Conservation (phyloP, 306 rosid genomes). For the Cicer yamashitae region DNA sequence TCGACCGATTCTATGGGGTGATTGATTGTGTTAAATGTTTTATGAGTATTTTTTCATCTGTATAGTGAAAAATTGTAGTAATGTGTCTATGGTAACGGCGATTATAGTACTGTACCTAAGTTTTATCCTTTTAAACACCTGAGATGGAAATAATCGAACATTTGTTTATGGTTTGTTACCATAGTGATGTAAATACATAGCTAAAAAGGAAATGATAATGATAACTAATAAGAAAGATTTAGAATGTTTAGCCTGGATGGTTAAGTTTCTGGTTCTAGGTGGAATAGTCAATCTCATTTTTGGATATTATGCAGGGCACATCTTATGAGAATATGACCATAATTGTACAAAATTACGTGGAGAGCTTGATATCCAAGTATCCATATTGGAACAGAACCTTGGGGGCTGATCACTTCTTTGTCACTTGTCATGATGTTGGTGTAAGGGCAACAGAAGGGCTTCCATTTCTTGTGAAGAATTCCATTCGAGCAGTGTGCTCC, state of each 20-base stretch:
- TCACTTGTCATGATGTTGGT: conserved; percentile 99
- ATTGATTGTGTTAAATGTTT: not conserved
- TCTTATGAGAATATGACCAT: conserved; percentile 92
- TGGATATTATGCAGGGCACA: conserved; percentile 76
- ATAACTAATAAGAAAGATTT: not conserved
- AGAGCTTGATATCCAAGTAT: conserved; percentile 83
- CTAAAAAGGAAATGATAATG: conserved; percentile 1
- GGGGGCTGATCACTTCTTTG: conserved; percentile 96
- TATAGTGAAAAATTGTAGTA: not conserved
- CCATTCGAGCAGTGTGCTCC: conserved; percentile 95
- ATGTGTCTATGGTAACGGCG: not conserved
- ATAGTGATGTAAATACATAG: conserved; percentile 3
- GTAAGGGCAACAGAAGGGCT: conserved; percentile 96
- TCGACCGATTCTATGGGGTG: not conserved
- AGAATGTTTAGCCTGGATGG: conserved; percentile 23
- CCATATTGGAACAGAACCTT: conserved; percentile 99
- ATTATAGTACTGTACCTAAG: not conserved
- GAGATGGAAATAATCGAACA: not conserved
- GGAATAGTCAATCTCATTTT: conserved; percentile 36
- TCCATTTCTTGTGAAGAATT: conserved; percentile 81
- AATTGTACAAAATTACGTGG: conserved; percentile 86
- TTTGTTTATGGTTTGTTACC: not conserved
- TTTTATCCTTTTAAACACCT: not conserved
- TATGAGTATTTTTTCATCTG: not conserved
- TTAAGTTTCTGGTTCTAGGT: conserved; percentile 35